phyloP scores from a whole-genome alignment of 2,329 filamentous ascomycete genomes.

The Monilinia vaccinii-corymbosi region DNA sequence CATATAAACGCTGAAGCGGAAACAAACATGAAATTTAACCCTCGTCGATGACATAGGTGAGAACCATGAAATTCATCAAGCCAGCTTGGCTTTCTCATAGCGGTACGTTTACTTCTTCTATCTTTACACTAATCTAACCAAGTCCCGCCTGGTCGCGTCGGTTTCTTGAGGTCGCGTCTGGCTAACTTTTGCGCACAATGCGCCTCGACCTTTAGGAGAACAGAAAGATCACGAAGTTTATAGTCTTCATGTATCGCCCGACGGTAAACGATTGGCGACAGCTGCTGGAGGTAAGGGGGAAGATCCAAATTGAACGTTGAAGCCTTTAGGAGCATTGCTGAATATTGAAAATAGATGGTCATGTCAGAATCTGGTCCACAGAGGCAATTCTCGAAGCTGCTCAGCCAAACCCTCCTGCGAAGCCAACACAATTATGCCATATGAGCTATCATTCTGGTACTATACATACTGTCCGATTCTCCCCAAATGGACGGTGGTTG shows the following conservation, averaged over 20 bases:
- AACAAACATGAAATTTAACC: conserved; percentile 25
- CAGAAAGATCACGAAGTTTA: conserved; percentile 98
- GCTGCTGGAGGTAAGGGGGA: conserved; percentile 70
- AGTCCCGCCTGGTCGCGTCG: neutral
- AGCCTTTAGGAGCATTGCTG: conserved; percentile 14
- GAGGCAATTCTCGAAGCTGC: conserved; percentile 81
- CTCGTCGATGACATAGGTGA: conserved; percentile 18
- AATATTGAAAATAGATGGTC: conserved; percentile 56
- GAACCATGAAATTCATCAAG: conserved; percentile 76
- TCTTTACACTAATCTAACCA: neutral
- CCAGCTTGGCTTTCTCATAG: conserved; percentile 93
- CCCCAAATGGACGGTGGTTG: conserved; percentile 86
- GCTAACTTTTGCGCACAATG: conserved; percentile 25
- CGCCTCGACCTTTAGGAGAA: conserved; percentile 52
- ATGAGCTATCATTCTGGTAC: conserved; percentile 98
- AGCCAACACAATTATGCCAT: conserved; percentile 87
- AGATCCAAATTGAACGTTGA: neutral
- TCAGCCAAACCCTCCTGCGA: conserved; percentile 54
- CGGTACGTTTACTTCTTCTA: conserved; percentile 42
- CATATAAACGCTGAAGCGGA: conserved; percentile 6
- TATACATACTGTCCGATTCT: conserved; percentile 95
- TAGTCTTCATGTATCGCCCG: conserved; percentile 93
- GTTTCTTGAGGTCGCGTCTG: conserved; percentile 8
- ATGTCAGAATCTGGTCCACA: conserved; percentile 96
- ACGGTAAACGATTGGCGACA: conserved; percentile 84